Conservation (phyloP, 116 monocot genomes). For the Posidonia oceanica region DNA sequence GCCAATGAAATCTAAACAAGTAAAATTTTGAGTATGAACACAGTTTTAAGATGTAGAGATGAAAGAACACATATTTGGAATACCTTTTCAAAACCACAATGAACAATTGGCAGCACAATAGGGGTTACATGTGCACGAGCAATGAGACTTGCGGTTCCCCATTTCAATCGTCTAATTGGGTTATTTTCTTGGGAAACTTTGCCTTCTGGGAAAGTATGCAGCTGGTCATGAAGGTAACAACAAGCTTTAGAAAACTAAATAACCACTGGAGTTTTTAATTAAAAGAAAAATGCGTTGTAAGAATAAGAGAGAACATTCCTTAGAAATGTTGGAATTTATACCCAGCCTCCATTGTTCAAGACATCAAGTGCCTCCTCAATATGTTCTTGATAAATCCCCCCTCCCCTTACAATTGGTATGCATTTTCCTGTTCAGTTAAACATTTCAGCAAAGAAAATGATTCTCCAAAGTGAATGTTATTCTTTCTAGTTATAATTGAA, state of each 20-base stretch:
- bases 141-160: constrained; percentile 97
- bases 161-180: constrained; percentile 76
- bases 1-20: not conserved
- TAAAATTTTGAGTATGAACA: not conserved
- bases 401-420: constrained; percentile 85
- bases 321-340: constrained; percentile 16
- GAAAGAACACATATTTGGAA: not conserved
- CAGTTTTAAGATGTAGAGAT: not conserved
- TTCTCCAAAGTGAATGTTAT: not conserved
- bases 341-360: constrained; percentile 82
- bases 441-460: constrained; percentile 1
- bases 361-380: constrained; percentile 82
- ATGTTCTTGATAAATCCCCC: constrained; percentile 83
- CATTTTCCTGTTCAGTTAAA: constrained; percentile 62
- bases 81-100: constrained; percentile 92
- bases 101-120: constrained; percentile 75
- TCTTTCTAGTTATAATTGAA: no score
- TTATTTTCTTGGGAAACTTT: constrained; percentile 58
- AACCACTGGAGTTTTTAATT: not conserved
- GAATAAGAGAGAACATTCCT: not conserved
- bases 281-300: not conserved
- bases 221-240: constrained; percentile 28
- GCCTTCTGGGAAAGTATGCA: constrained; percentile 98
- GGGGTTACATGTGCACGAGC: constrained; percentile 68
- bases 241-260: constrained; percentile 7